Percentiles rank a stretch among this genome's conserved stretches.
Conservation (phyloP, 768 basidiomycete genomes). For the Leccinum disarticulatum region DNA sequence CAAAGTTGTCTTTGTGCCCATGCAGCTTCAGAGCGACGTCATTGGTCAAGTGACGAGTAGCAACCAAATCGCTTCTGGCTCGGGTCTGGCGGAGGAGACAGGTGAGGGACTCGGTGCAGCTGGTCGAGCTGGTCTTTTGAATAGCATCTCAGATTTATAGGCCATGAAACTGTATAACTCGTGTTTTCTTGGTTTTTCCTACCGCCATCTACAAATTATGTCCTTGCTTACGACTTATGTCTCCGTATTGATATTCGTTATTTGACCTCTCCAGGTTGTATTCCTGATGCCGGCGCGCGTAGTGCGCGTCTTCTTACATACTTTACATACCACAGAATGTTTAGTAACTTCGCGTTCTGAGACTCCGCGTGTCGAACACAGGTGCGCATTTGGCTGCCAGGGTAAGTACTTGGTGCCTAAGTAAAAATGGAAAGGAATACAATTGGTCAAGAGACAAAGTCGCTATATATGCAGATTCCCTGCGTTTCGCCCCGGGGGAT, state of each 20-base stretch:
- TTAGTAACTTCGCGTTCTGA: not conserved
- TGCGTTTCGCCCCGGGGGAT: slow-evolving; percentile 6
- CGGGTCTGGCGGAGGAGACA: slow-evolving; percentile 24
- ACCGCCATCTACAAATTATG: not conserved
- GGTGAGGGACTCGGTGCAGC: slow-evolving; percentile 26
- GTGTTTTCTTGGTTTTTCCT: not conserved
- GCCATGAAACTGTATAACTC: not conserved
- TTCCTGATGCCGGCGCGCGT: not conserved
- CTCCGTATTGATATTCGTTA: not conserved
- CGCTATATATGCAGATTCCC: slow-evolving; percentile 6
- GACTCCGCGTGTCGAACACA: not conserved
- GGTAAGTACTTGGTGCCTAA: not conserved
- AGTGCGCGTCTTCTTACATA: not conserved
- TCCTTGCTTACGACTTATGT: not conserved
- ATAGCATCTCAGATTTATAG: slow-evolving; percentile 26
- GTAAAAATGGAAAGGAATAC: slow-evolving; percentile 11
- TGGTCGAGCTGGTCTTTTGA: slow-evolving; percentile 28
- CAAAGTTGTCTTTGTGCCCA: slow-evolving; percentile 95
- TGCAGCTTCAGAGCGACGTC: slow-evolving; percentile 83
- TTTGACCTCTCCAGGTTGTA: slow-evolving; percentile 16
- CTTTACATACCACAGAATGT: slow-evolving; percentile 14
- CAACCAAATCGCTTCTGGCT: slow-evolving; percentile 25
- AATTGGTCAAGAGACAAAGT: slow-evolving; percentile 13
- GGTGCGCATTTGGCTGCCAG: not conserved
- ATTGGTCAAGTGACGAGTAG: slow-evolving; percentile 42